These are phyloP conservation scores for Drechslerella dactyloides DNA, from an alignment of 2,329 filamentous ascomycete genomes.

Conservation along the genomic window DNA sequence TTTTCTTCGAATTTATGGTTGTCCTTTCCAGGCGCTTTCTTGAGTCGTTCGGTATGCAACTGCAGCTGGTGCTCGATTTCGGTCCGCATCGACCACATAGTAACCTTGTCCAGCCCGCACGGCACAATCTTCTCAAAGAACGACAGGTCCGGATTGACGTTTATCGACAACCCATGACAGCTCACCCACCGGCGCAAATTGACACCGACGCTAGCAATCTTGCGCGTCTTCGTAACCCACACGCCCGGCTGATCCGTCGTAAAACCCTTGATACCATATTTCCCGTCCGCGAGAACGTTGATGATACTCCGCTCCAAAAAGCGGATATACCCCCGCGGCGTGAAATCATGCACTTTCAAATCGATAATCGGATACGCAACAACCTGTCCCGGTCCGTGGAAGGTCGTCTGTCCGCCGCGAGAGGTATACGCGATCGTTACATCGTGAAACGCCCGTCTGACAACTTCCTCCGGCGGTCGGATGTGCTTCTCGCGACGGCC, in stretches of 20 bases:
- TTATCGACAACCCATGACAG: slow-evolving; percentile 82
- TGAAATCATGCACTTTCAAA: slow-evolving; percentile 71
- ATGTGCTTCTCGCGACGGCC: slow-evolving; percentile 74
- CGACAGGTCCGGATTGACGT: slow-evolving; percentile 70
- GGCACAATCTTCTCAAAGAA: slow-evolving; percentile 81
- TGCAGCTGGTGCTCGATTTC: too few species aligned
- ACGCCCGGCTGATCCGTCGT: slow-evolving; percentile 81
- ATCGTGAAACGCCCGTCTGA: slow-evolving; percentile 54
- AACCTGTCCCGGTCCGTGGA: slow-evolving; percentile 91
- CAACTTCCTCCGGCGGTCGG: slow-evolving; percentile 61
- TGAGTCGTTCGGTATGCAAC: too few species aligned
- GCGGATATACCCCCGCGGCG: slow-evolving; percentile 76
- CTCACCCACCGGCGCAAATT: slow-evolving; percentile 84
- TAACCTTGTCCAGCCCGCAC: slow-evolving; percentile 81
- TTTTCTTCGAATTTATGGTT: too few species aligned
- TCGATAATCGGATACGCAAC: slow-evolving; percentile 94
- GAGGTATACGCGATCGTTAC: slow-evolving; percentile 73
- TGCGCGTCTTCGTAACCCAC: slow-evolving; percentile 69
- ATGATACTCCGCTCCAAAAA: slow-evolving; percentile 79
- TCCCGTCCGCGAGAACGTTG: slow-evolving; percentile 63
- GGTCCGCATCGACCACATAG: slow-evolving; percentile 74
- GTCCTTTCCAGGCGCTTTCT: too few species aligned
- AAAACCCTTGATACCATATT: slow-evolving; percentile 68
- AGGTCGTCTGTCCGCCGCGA: slow-evolving; percentile 91
- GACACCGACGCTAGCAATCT: slow-evolving; percentile 92